Evolutionary conservation across 108 stramenopile species (phyloP), one percentile per base, ranked within the genome.

Genomic region (Pseudonitzschia multistriata): DNA sequence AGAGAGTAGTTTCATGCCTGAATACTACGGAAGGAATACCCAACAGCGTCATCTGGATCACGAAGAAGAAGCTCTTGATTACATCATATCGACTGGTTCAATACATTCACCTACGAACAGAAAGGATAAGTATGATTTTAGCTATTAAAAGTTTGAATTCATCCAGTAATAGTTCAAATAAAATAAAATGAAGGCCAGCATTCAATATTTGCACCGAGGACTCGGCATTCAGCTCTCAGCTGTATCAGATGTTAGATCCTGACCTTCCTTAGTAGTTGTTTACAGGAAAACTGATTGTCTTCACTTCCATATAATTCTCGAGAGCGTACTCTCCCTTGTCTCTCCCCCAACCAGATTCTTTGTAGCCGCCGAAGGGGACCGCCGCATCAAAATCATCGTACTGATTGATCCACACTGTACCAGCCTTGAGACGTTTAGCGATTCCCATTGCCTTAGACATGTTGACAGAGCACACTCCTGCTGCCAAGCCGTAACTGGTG

Each of bases 401-500:
- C 52, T 66, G 57, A 67, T 89, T 89, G 55, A 86, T 78, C 74
- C 83, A 89, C 8, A 84, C 73, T 22, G 69, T 77, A 34, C 88
- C 88, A 4, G 81, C 79, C 55, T 71, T 77, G n/a, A 89, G 36
- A 19, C 70, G 63, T 24, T 83, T 59, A 13, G 82, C 80, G 19
- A 81, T 39, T 59, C 76, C 60, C 68, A 80, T 57, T 45, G 80
- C 81, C 30, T 62, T 39, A 22, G 56, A 62, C 1, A 70, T 40
- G 62, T 84, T 56, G 39, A 36, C 45, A 33, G 74, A 68, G 35
- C 72, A 62, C 30, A 85, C 55, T 13, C 88, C 83, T n/a, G 84
- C 86, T 19, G 71, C 85, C 11, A 94, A 75, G 31, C 92, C 92
- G 52, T 81, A 90, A 17, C 17, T n/a, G 10, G 80, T 73, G 66